Conservation (phyloP, 2,329 filamentous ascomycete genomes). For the Sporothrix brasiliensis region DNA sequence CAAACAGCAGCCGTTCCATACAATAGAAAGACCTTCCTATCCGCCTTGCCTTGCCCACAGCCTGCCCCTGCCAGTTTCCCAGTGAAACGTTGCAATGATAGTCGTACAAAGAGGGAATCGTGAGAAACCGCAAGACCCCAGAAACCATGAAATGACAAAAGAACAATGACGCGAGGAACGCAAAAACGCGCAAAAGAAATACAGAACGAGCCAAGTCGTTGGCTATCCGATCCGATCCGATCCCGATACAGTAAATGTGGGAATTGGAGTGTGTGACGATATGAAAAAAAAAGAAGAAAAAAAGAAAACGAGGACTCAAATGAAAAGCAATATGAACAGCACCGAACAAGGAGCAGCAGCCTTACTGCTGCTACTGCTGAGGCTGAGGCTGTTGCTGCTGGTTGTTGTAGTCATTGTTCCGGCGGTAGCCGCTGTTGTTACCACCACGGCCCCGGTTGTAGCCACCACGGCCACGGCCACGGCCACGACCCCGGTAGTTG, state of each 20-base stretch:
- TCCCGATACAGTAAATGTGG: neutral
- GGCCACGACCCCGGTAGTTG: conserved; percentile 76
- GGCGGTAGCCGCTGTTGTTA: conserved; percentile 34
- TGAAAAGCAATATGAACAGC: neutral
- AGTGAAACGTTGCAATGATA: conserved; percentile 1
- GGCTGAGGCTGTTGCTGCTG: conserved; percentile 27
- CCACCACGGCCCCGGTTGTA: conserved; percentile 45
- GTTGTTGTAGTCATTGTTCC: conserved; percentile 30
- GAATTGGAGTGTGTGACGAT: neutral
- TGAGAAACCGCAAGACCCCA: neutral
- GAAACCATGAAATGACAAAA: neutral
- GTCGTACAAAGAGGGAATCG: conserved; percentile 12
- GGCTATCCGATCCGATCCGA: conserved; percentile 6
- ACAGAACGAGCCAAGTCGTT: neutral
- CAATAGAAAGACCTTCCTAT: neutral
- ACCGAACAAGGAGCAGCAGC: neutral
- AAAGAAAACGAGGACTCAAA: neutral
- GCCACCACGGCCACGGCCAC: conserved; percentile 66
- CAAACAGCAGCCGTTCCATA: neutral
- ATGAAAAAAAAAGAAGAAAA: conserved; percentile 5
- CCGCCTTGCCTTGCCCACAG: conserved; percentile 19
- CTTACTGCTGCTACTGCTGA: conserved; percentile 7
- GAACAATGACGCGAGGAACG: neutral
- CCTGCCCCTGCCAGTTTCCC: neutral
- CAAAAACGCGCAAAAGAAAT: neutral